Evolutionary conservation across 2,329 filamentous ascomycete species (phyloP), one percentile per base, ranked within the genome.

Genomic region (Ophiostoma angusticollis): DNA sequence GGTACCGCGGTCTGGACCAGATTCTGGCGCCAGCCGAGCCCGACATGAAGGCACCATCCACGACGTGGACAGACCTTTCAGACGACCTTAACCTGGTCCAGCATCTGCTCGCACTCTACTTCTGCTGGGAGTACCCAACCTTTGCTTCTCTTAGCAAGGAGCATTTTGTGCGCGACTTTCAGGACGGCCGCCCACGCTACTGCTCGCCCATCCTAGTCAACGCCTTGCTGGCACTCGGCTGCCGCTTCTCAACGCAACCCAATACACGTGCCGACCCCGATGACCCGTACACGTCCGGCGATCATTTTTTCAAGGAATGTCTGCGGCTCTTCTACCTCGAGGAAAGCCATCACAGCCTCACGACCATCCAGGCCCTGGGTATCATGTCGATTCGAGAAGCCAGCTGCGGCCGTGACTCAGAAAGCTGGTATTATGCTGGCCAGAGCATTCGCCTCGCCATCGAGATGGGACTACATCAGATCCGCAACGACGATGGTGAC

Each of bases 341-440:
- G 45, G 54, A 60, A 2, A 62, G 81, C 43, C 71, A 74, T 37
- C 72, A 81, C 45, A 70, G 57, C 6, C 58, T 85, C 22, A 82
- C 80, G 3, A 84, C 78, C 5, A 77, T 83, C 31, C 81, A 86
- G 58, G 80, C 81, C 2, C 60, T 86, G 14, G 79, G 79, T 6
- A 72, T 86, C 49, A 82, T 87, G 78, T 78, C 78, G 6, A 75
- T 84, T 46, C 64, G 80, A 30, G 80, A 86, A 58, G 78, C 77
- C 3, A 84, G 79, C 50, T 78, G 74, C 46, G 80, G 80, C 1
- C 67, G 80, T 24, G 78, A 84, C 50, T 82, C 77, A 22, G 74
- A 79, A 46, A 81, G 79, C 36, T 84, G 80, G 65, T 80, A 74
- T 42, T 80, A 81, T 46, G 74, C 77, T 3, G 80, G 80, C 1